phyloP scores from a whole-genome alignment of 2,329 filamentous ascomycete species.

The Thielaviopsis populi region DNA sequence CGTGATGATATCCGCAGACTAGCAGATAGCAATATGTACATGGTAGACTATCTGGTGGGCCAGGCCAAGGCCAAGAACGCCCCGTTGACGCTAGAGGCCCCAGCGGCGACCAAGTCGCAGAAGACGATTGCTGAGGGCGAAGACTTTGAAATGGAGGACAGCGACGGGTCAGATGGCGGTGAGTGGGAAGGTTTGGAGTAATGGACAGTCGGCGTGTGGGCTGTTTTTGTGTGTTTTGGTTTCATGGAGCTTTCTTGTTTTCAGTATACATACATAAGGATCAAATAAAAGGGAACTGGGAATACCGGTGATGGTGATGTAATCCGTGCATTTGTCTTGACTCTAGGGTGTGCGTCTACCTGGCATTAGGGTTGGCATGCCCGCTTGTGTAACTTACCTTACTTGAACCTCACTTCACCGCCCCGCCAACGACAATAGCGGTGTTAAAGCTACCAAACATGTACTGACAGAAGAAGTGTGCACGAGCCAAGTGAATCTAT shows the following conservation, averaged over 20 bases:
- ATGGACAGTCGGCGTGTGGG: background rate
- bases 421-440: background rate
- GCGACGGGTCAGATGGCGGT: conserved; percentile 24
- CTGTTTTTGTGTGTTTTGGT: conserved; percentile 6
- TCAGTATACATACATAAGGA: conserved; percentile 16
- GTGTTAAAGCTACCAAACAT: background rate
- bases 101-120: conserved; percentile 11
- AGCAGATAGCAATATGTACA: conserved; percentile 78
- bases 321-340: background rate
- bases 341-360: too few species aligned
- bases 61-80: conserved; percentile 27
- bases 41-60: conserved; percentile 63
- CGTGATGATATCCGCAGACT: conserved; percentile 67
- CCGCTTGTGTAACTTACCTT: too few species aligned
- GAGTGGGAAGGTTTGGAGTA: conserved; percentile 18
- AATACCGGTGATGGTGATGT: background rate
- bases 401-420: too few species aligned
- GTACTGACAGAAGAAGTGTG: background rate
- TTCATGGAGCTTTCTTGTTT: conserved; percentile 12
- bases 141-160: conserved; percentile 23
- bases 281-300: background rate
- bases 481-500: conserved; percentile 15
- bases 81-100: conserved; percentile 20
- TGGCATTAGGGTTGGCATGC: too few species aligned
- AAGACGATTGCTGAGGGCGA: conserved; percentile 22